Conservation (phyloP, 1,139 yeast species). For the Zygotorulaspora mrakii region DNA sequence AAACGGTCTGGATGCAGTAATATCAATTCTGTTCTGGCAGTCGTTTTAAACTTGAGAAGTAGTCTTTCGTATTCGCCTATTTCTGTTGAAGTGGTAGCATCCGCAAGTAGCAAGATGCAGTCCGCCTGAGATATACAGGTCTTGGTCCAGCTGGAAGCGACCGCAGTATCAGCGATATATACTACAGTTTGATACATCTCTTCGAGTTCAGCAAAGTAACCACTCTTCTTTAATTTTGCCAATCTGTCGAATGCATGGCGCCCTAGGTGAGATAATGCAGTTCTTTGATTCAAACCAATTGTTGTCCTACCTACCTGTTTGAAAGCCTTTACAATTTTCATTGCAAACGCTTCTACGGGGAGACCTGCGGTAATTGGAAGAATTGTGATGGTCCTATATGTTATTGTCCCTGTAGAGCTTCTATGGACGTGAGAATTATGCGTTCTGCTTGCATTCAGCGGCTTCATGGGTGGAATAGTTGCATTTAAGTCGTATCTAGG, state of each 20-base stretch:
- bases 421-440: conserved; percentile 19
- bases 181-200: conserved; percentile 83
- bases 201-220: conserved; percentile 86
- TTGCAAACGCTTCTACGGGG: conserved; percentile 84
- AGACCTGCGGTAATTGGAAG: conserved; percentile 75
- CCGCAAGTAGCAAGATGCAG: conserved; percentile 70
- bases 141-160: conserved; percentile 83
- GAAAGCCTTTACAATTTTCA: conserved; percentile 63
- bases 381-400: conserved; percentile 76
- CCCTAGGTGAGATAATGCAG: conserved; percentile 77
- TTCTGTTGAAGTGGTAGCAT: conserved; percentile 62
- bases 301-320: conserved; percentile 70
- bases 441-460: conserved; percentile 13
- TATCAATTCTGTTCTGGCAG: conserved; percentile 85
- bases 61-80: conserved; percentile 84
- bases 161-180: conserved; percentile 82
- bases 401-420: conserved; percentile 19
- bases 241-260: conserved; percentile 90
- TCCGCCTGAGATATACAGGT: conserved; percentile 95
- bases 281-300: conserved; percentile 74
- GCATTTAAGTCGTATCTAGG: conserved; percentile 27
- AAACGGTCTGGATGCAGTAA: conserved; percentile 77
- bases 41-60: conserved; percentile 69
- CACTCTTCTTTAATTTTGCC: conserved; percentile 78
- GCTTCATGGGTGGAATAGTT: conserved; percentile 25